Percentiles rank a stretch among this genome's conserved stretches.
phyloP scores from a whole-genome alignment of 768 basidiomycete genomes.

The Paxillus rubicundulus region DNA sequence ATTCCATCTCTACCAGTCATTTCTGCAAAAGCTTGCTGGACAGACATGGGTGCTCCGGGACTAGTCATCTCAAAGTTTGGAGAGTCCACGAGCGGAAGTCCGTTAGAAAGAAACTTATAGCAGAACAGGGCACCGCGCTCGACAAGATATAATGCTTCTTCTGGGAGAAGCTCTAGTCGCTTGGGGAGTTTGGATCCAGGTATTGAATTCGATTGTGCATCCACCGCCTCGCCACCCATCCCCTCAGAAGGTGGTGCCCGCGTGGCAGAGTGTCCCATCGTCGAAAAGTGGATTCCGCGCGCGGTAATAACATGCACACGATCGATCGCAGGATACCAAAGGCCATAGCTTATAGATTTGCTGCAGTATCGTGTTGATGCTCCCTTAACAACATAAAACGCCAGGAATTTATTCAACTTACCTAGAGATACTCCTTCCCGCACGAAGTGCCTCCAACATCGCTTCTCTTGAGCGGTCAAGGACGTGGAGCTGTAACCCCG shows the following conservation, averaged over 20 bases:
- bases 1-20: constrained; percentile 80
- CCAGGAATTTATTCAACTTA: constrained; percentile 28
- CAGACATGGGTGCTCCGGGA: constrained; percentile 77
- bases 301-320: constrained; percentile 67
- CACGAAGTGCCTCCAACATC: constrained; percentile 80
- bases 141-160: constrained; percentile 91
- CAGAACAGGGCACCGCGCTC: constrained; percentile 89
- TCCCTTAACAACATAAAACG: not conserved
- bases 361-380: constrained; percentile 33
- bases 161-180: constrained; percentile 83
- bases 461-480: constrained; percentile 78
- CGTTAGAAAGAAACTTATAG: constrained; percentile 53
- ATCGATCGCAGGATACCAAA: constrained; percentile 69
- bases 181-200: constrained; percentile 47
- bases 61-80: constrained; percentile 36
- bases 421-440: constrained; percentile 76
- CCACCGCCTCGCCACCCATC: constrained; percentile 10
- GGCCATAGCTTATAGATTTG: constrained; percentile 75
- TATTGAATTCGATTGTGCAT: not conserved
- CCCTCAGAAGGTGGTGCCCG: constrained; percentile 36
- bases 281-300: constrained; percentile 80
- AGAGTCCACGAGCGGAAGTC: constrained; percentile 15
- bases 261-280: constrained; percentile 78
- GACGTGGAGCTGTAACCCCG: constrained; percentile 76
- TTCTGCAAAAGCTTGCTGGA: constrained; percentile 84